Percentiles rank a stretch among this genome's conserved stretches.
phyloP scores from a whole-genome alignment of 2,329 filamentous ascomycete genomes.

The Pseudogymnoascus verrucosus region DNA sequence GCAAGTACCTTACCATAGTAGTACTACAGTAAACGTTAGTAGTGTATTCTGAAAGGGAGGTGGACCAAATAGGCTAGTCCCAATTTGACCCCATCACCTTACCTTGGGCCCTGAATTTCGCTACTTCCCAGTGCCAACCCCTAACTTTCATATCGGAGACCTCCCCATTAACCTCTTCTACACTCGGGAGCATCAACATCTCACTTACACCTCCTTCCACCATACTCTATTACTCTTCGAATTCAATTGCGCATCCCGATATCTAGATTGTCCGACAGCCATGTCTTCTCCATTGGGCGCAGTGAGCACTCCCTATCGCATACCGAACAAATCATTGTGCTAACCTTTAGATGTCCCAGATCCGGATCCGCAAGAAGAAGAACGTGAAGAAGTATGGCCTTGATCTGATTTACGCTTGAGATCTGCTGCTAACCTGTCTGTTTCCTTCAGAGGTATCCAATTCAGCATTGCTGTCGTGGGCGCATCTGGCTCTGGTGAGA shows the following conservation, averaged over 20 bases:
- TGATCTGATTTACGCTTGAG: background rate
- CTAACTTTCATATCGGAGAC: constrained; percentile 11
- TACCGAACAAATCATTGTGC: constrained; percentile 19
- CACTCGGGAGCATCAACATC: constrained; percentile 20
- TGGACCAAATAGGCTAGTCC: constrained; percentile 5
- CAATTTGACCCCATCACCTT: constrained; percentile 8
- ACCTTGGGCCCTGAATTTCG: constrained; percentile 10
- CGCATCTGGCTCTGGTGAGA: constrained; percentile 92
- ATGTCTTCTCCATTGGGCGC: constrained; percentile 47
- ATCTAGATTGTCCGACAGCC: constrained; percentile 21
- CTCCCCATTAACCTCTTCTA: constrained; percentile 12
- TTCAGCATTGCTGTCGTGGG: constrained; percentile 99
- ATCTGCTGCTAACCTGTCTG: constrained; percentile 51
- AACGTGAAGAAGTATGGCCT: constrained; percentile 62
- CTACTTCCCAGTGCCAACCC: constrained; percentile 8
- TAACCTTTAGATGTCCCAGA: constrained; percentile 40
- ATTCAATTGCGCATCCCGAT: constrained; percentile 4
- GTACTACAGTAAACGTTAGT: background rate
- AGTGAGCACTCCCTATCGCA: constrained; percentile 34
- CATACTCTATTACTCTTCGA: background rate
- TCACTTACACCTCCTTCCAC: constrained; percentile 12
- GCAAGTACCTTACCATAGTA: constrained; percentile 1
- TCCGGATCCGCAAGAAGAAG: constrained; percentile 99
- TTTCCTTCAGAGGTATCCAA: constrained; percentile 63
- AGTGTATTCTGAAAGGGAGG: constrained; percentile 6